Base-by-base conservation (phyloP, 2,329 filamentous ascomycete species). In the Fonsecaea monophora region DNA sequence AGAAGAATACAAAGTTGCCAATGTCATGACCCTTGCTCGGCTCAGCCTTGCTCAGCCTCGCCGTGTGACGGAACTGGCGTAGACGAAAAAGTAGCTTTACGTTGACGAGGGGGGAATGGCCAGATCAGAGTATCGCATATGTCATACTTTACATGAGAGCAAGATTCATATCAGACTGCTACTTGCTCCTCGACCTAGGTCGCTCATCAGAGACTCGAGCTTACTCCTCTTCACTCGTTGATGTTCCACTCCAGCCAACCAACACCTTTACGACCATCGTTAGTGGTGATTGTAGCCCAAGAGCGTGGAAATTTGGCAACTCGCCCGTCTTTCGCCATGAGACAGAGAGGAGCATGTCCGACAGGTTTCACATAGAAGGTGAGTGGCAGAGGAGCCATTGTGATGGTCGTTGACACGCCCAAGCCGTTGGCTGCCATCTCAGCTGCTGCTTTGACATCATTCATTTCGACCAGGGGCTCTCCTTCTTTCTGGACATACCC, bases 201-300 rank as follows among this genome's bases (percentile, higher is more conserved):
- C 25, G 10, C 32, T 21, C 9, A 32, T 10, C 5, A 30, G 8
- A 18, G 38, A 35, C 18, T 50, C 10, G 25, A 18, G 15, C 25
- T 50, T 25, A 2, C 21, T 25, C 25, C 45, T 50, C 6, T 50
- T 50, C 45, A 50, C 45, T 50, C 45, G 8, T 50, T 50, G 45
- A 50, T 50, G 18, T 50, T 50, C 45, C 45, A 50, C 21, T 50
- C 45, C 8, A 50, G 45, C 45, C 45, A 50, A 4, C 45, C 45
- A 4, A 25, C 45, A 3, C 45, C 45, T 25, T 50, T 50, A 18
- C 45, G 45, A 25, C 45, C 45, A 21, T 50, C 45, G 12, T 50
- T 50, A 5, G 45, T 50, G 45, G 45, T 50, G 45, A 50, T 50
- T 50, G 18, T 25, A 3, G 45, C 45, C 45, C 45, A 50, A 25